Evolutionary conservation across 2,329 filamentous ascomycete genomes (phyloP).

Genomic region (Colletotrichum sidae): DNA sequence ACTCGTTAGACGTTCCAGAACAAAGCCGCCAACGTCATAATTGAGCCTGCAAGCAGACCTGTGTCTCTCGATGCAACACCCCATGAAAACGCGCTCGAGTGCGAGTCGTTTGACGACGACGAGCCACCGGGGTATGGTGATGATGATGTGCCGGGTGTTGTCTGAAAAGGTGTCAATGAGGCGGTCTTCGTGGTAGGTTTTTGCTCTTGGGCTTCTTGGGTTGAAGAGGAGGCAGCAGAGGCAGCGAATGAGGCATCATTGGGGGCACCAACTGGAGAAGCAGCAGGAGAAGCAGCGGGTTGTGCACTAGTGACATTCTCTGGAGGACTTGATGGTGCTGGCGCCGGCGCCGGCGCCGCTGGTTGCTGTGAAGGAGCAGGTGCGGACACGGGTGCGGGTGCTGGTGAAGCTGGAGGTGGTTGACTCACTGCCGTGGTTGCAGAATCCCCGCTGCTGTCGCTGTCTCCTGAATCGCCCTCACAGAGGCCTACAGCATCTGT

Average conservation of each 20-base stretch:
- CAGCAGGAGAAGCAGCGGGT: neutral
- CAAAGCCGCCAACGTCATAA: constrained; percentile 13
- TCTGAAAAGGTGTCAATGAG: constrained; percentile 15
- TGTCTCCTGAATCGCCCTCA: constrained; percentile 41
- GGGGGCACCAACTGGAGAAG: neutral
- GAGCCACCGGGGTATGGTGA: neutral
- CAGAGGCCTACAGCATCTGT: constrained; percentile 49
- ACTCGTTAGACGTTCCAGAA: constrained; percentile 1
- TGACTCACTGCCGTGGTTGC: constrained; percentile 19
- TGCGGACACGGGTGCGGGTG: neutral
- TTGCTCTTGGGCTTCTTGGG: neutral
- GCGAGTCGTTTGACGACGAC: constrained; percentile 3
- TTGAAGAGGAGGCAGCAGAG: neutral
- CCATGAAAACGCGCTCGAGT: constrained; percentile 18
- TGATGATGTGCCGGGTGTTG: constrained; percentile 10
- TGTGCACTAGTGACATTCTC: no score
- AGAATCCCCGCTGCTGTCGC: constrained; percentile 5
- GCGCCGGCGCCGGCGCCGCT: neutral
- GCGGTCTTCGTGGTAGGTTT: neutral
- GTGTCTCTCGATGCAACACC: constrained; percentile 1
- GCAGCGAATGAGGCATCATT: neutral
- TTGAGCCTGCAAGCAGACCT: constrained; percentile 7
- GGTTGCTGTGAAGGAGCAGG: neutral
- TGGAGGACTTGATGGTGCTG: no score
- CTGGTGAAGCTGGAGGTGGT: constrained; percentile 1